Evolutionary conservation across 371 early-diverging fungal species (phyloP).

Genomic region (Actinomortierella wolfii): DNA sequence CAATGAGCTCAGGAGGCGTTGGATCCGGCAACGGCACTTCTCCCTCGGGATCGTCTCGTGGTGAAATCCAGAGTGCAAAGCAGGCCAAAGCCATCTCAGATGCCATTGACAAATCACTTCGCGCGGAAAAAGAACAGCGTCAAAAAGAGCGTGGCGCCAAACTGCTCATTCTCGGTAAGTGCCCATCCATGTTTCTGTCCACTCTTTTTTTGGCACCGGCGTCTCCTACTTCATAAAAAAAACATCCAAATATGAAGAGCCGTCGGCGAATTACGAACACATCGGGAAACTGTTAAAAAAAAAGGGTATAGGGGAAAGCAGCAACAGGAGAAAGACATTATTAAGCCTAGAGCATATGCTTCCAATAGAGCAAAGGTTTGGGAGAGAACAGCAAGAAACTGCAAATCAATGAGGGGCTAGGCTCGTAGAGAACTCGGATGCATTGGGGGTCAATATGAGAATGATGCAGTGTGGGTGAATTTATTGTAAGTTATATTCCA

Average conservation of each 20-base stretch:
- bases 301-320: neutral
- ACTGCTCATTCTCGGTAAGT: constrained; percentile 47
- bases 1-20: too few species aligned
- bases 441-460: too few species aligned
- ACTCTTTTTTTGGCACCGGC: neutral
- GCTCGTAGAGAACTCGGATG: too few species aligned
- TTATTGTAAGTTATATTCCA: too few species aligned
- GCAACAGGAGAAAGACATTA: neutral
- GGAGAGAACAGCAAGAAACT: too few species aligned
- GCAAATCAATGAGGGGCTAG: too few species aligned
- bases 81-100: constrained; percentile 46
- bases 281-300: neutral
- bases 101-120: constrained; percentile 45
- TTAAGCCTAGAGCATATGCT: too few species aligned
- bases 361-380: too few species aligned
- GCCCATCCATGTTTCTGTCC: neutral
- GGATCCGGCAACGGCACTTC: neutral
- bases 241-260: too few species aligned
- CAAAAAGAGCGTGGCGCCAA: constrained; percentile 43
- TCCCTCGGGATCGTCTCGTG: constrained; percentile 11
- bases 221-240: too few species aligned
- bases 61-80: constrained; percentile 3
- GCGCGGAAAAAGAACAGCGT: constrained; percentile 36
- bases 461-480: too few species aligned
- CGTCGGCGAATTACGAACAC: neutral